phyloP scores from a whole-genome alignment of 768 basidiomycete species.

The Pluteus cervinus region DNA sequence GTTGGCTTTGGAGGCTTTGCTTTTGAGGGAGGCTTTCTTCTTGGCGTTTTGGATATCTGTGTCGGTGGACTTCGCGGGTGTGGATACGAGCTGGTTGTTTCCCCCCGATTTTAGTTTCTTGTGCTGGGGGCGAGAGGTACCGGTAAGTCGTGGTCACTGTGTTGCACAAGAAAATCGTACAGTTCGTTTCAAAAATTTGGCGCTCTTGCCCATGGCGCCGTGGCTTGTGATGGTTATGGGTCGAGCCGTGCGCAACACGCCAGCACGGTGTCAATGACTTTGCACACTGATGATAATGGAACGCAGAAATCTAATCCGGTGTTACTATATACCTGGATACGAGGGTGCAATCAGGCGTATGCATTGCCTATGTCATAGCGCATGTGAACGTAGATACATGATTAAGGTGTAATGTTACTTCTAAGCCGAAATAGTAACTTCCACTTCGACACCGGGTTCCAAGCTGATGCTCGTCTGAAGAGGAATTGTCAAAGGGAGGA shows the following conservation, averaged over 20 bases:
- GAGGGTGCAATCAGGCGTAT: too few species aligned
- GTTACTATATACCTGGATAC: too few species aligned
- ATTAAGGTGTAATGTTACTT: too few species aligned
- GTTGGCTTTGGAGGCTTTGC: conserved; percentile 24
- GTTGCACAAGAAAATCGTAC: conserved; percentile 24
- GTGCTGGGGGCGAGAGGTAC: conserved; percentile 13
- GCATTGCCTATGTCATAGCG: not conserved
- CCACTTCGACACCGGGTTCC: conserved; percentile 99
- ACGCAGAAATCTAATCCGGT: too few species aligned
- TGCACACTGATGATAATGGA: too few species aligned
- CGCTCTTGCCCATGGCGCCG: conserved; percentile 54
- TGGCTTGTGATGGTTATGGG: not conserved
- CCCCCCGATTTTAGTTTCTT: conserved; percentile 35
- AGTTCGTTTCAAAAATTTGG: conserved; percentile 58
- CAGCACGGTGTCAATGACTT: too few species aligned
- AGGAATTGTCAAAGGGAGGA: conserved; percentile 4
- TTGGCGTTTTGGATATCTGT: conserved; percentile 35
- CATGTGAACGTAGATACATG: not conserved
- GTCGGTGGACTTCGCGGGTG: conserved; percentile 9
- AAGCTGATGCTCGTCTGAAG: conserved; percentile 92
- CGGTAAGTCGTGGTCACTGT: conserved; percentile 5
- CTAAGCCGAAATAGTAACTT: conserved; percentile 91
- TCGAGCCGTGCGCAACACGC: too few species aligned
- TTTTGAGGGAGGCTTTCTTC: conserved; percentile 46
- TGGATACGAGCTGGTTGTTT: conserved; percentile 13